These are phyloP conservation scores for Rhizopogon vulgaris DNA, from an alignment of 768 basidiomycete genomes.

Conservation along the genomic window DNA sequence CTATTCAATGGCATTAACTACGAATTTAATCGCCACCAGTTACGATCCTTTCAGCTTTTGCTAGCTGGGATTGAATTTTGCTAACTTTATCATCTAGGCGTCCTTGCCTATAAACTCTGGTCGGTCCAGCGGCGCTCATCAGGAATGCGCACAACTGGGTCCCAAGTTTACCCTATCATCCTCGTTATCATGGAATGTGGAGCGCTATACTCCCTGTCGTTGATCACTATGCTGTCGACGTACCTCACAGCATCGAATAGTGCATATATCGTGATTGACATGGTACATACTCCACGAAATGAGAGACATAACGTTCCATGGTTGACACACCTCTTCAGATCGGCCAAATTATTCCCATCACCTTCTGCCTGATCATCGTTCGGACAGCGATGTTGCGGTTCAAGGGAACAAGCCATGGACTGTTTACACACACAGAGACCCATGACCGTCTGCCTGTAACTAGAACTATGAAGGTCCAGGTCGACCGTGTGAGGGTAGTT, in stretches of 20 bases:
- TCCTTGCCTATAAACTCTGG: neutral
- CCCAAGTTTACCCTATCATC: neutral
- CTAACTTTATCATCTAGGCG: neutral
- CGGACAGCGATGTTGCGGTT: neutral
- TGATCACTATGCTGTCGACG: neutral
- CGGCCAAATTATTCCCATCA: constrained; percentile 3
- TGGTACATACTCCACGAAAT: neutral
- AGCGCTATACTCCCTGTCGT: neutral
- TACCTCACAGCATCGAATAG: neutral
- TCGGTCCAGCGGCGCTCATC: neutral
- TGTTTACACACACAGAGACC: too few relatives aligned
- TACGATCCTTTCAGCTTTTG: neutral
- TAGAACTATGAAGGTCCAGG: too few relatives aligned
- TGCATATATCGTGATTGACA: neutral
- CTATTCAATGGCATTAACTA: constrained; percentile 4
- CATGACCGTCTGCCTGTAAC: too few relatives aligned
- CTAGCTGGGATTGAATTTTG: neutral
- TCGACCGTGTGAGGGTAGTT: too few relatives aligned
- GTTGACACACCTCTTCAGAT: neutral
- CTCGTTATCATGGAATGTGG: neutral
- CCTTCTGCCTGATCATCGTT: neutral
- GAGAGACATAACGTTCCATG: too few relatives aligned
- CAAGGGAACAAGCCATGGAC: neutral
- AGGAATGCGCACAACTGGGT: neutral
- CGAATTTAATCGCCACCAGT: constrained; percentile 9